Evolutionary conservation across 768 basidiomycete genomes (phyloP).

Genomic region (Naematelia encephala): DNA sequence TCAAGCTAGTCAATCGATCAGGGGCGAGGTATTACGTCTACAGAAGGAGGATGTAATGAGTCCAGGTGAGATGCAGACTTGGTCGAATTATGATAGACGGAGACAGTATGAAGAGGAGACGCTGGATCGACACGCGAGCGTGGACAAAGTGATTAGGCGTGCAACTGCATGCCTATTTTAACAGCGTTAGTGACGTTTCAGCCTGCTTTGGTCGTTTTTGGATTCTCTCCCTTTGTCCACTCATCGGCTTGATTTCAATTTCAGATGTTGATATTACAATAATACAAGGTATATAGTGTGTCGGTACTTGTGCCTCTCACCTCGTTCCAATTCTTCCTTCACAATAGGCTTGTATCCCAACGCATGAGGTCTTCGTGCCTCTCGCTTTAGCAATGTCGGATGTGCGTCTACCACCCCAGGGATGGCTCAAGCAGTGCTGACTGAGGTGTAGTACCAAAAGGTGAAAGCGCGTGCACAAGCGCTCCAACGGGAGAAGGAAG

Average conservation of each 20-base stretch:
- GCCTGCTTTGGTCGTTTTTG: not conserved
- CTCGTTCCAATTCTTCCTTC: too few species aligned
- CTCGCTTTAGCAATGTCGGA: constrained; percentile 11
- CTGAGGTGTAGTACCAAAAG: constrained; percentile 28
- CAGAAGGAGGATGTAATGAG: constrained; percentile 1
- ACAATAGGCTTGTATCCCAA: not conserved
- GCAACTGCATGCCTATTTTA: not conserved
- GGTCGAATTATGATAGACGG: too few species aligned
- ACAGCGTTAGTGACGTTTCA: not conserved
- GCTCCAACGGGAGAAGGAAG: constrained; percentile 35
- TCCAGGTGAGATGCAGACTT: too few species aligned
- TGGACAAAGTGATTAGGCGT: not conserved
- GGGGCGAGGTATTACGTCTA: not conserved
- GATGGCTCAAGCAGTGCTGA: not conserved
- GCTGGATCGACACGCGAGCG: not conserved
- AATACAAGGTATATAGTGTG: not conserved
- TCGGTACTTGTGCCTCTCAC: too few species aligned
- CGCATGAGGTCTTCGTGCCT: not conserved
- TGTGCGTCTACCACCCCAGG: constrained; percentile 7
- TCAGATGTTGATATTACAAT: not conserved
- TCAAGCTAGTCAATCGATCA: not conserved
- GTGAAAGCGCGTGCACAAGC: constrained; percentile 28
- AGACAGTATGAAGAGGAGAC: not conserved
- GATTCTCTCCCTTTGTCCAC: too few species aligned
- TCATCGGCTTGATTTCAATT: too few species aligned